Evolutionary conservation across 495 filamentous ascomycete species (phyloP).

Genomic region (Astrocystis sublimbata): DNA sequence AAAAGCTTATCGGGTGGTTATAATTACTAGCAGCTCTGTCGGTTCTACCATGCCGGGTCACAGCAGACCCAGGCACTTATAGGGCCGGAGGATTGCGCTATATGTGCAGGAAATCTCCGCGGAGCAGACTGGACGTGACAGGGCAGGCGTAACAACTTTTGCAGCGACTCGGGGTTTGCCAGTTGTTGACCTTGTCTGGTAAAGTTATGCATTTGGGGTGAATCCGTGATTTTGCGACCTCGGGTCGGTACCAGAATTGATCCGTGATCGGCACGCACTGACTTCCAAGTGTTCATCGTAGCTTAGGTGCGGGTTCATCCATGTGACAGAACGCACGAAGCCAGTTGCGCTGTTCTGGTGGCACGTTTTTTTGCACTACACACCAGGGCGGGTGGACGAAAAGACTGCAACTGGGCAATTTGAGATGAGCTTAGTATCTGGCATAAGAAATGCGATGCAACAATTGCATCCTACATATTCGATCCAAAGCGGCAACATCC

Average conservation of each 20-base stretch:
- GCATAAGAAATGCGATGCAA: slow-evolving; percentile 2
- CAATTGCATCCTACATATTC: background rate
- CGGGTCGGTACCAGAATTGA: slow-evolving; percentile 5
- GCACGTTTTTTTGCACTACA: background rate
- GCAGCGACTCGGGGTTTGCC: slow-evolving; percentile 13
- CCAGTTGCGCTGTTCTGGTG: slow-evolving; percentile 1
- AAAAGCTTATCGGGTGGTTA: background rate
- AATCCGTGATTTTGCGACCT: slow-evolving; percentile 4
- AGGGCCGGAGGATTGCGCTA: background rate
- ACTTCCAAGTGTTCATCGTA: too few species aligned
- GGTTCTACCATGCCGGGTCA: background rate
- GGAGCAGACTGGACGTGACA: background rate
- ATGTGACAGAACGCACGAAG: background rate
- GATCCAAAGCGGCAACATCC: background rate
- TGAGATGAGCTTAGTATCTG: slow-evolving; percentile 5
- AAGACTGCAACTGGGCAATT: background rate
- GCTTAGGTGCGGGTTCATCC: slow-evolving; percentile 7
- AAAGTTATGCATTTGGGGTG: slow-evolving; percentile 13
- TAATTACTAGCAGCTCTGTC: background rate
- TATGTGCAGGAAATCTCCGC: background rate
- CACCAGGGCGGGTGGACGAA: background rate
- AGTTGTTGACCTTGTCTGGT: slow-evolving; percentile 11
- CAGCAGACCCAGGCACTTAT: background rate
- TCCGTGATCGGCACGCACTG: background rate
- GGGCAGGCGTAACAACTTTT: too few species aligned